phyloP scores from a whole-genome alignment of 208 protist genomes.

The Herpetomonas tarakana region DNA sequence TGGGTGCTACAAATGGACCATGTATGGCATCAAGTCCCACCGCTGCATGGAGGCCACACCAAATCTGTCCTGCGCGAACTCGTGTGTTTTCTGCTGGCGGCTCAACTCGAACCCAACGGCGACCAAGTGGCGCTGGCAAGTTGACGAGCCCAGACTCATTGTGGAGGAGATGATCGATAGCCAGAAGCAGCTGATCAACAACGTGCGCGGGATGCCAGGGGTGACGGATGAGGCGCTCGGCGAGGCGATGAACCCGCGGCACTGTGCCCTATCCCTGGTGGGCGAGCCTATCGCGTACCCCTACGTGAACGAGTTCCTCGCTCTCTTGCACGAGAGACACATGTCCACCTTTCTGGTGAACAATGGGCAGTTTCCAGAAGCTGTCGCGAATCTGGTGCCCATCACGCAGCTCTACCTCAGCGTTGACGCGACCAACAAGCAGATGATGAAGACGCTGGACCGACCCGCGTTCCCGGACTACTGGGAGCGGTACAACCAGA shows the following conservation, averaged over 20 bases:
- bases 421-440: constrained; percentile 90
- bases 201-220: constrained; percentile 87
- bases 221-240: constrained; percentile 73
- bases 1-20: constrained; percentile 98
- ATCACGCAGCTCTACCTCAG: constrained; percentile 95
- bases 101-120: constrained; percentile 94
- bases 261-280: constrained; percentile 95
- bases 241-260: constrained; percentile 81
- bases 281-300: constrained; percentile 96
- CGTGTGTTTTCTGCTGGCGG: constrained; percentile 96
- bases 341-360: constrained; percentile 95
- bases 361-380: constrained; percentile 91
- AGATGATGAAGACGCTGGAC: constrained; percentile 91
- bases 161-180: constrained; percentile 82
- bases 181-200: constrained; percentile 80
- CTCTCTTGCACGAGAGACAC: constrained; percentile 58
- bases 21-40: constrained; percentile 96
- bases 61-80: constrained; percentile 95
- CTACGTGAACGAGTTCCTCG: constrained; percentile 92
- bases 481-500: constrained; percentile 93
- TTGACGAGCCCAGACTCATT: constrained; percentile 87
- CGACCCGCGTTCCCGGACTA: constrained; percentile 91
- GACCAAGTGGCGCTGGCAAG: constrained; percentile 90
- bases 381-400: constrained; percentile 47
- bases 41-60: constrained; percentile 97